Percentiles rank a stretch among this genome's conserved stretches.
These are phyloP conservation scores for Lactarius vividus DNA, from an alignment of 768 basidiomycete genomes.

Conservation along the genomic window DNA sequence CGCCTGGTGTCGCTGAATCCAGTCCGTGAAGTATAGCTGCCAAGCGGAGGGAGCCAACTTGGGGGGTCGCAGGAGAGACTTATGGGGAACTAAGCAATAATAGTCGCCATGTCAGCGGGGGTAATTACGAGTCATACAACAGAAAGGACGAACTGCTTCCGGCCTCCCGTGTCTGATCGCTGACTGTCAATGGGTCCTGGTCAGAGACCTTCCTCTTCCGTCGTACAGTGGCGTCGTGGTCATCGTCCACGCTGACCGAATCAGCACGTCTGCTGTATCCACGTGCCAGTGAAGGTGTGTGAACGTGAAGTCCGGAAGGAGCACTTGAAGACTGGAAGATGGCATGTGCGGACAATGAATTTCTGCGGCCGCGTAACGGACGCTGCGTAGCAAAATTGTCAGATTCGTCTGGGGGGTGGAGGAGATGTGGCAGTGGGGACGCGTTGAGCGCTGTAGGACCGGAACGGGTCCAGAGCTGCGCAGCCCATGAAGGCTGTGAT, in stretches of 20 bases:
- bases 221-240: slow-evolving; percentile 73
- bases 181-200: slow-evolving; percentile 26
- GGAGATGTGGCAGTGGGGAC: slow-evolving; percentile 45
- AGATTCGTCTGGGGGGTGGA: slow-evolving; percentile 37
- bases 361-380: slow-evolving; percentile 39
- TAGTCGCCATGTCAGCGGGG: slow-evolving; percentile 27
- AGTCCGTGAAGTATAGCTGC: slow-evolving; percentile 96
- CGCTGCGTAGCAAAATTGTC: slow-evolving; percentile 43
- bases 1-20: slow-evolving; percentile 85
- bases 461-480: slow-evolving; percentile 61
- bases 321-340: slow-evolving; percentile 73
- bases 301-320: slow-evolving; percentile 52
- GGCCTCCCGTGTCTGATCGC: slow-evolving; percentile 29
- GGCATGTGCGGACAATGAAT: slow-evolving; percentile 48
- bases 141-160: slow-evolving; percentile 24
- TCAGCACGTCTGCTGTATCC: slow-evolving; percentile 67
- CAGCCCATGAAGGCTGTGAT: slow-evolving; percentile 62
- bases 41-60: slow-evolving; percentile 92
- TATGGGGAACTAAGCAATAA: slow-evolving; percentile 50
- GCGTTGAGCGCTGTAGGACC: slow-evolving; percentile 17
- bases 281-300: slow-evolving; percentile 49
- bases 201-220: slow-evolving; percentile 44
- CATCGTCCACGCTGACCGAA: slow-evolving; percentile 57
- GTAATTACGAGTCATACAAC: slow-evolving; percentile 25
- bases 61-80: slow-evolving; percentile 80